phyloP scores from a whole-genome alignment of 2,329 filamentous ascomycete species.

The Fusarium metavorans region DNA sequence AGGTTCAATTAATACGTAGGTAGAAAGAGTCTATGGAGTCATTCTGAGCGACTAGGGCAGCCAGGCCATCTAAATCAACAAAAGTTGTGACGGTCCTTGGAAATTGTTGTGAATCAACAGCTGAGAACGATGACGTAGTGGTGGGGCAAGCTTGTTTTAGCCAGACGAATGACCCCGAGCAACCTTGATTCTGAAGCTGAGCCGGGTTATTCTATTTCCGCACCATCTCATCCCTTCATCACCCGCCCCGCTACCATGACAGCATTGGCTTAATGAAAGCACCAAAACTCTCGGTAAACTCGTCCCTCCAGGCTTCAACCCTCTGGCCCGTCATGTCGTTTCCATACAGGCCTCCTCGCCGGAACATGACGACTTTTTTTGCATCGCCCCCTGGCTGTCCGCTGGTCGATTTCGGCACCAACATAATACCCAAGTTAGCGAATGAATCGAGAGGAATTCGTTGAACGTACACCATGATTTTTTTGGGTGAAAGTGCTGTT shows the following conservation, averaged over 20 bases:
- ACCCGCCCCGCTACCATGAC: background rate
- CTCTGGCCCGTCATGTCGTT: background rate
- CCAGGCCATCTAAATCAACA: conserved; percentile 11
- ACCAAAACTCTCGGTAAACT: background rate
- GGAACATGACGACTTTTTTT: background rate
- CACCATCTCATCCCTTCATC: background rate
- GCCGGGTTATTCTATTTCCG: background rate
- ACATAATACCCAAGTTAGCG: background rate
- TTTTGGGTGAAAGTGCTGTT: background rate
- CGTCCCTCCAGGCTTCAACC: background rate
- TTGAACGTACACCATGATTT: background rate
- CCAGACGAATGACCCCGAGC: background rate
- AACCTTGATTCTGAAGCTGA: background rate
- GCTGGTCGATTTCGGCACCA: background rate
- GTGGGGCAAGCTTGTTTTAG: conserved; percentile 33
- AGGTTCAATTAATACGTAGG: conserved; percentile 24
- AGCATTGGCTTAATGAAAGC: background rate
- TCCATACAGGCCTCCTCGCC: background rate
- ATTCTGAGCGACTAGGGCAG: conserved; percentile 13
- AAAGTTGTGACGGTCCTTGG: conserved; percentile 8
- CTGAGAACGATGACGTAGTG: conserved; percentile 30
- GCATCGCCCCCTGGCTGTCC: background rate
- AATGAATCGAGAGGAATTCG: background rate
- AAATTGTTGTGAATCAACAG: conserved; percentile 33
- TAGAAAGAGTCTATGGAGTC: conserved; percentile 32